phyloP scores from a whole-genome alignment of 1,284 basidiomycete genomes.

The Mycena sp. region DNA sequence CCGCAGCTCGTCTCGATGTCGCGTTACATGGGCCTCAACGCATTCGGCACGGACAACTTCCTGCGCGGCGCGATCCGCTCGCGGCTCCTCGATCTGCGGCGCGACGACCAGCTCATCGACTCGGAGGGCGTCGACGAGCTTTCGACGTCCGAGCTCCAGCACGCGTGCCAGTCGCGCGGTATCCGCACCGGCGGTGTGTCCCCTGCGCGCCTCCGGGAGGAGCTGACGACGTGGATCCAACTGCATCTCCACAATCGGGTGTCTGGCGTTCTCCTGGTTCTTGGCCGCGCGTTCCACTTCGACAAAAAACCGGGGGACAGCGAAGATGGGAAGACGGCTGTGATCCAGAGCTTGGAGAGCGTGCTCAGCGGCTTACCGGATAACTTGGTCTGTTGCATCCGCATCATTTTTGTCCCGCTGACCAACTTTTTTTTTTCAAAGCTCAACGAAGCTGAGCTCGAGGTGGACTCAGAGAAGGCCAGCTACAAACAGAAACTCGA shows the following conservation, averaged over 20 bases:
- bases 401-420: constrained; percentile 7
- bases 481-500: constrained; percentile 99
- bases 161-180: constrained; percentile 94
- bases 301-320: constrained; percentile 78
- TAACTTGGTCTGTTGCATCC: constrained; percentile 75
- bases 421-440: constrained; percentile 42
- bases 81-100: constrained; percentile 84
- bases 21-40: constrained; percentile 97
- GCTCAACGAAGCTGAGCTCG: constrained; percentile 97
- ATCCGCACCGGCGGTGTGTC: constrained; percentile 90
- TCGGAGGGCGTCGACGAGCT: constrained; percentile 91
- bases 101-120: constrained; percentile 94
- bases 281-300: constrained; percentile 96
- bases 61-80: constrained; percentile 93
- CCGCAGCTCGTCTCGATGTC: constrained; percentile 98
- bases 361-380: constrained; percentile 96
- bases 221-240: constrained; percentile 94
- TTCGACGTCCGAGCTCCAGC: constrained; percentile 90
- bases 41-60: constrained; percentile 99
- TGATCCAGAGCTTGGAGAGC: constrained; percentile 87
- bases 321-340: constrained; percentile 79
- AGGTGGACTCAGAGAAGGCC: constrained; percentile 92
- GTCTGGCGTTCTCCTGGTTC: constrained; percentile 92
- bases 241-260: constrained; percentile 90
- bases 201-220: constrained; percentile 86